Conservation (phyloP, 345 rosid species). For the Linum trigynum region DNA sequence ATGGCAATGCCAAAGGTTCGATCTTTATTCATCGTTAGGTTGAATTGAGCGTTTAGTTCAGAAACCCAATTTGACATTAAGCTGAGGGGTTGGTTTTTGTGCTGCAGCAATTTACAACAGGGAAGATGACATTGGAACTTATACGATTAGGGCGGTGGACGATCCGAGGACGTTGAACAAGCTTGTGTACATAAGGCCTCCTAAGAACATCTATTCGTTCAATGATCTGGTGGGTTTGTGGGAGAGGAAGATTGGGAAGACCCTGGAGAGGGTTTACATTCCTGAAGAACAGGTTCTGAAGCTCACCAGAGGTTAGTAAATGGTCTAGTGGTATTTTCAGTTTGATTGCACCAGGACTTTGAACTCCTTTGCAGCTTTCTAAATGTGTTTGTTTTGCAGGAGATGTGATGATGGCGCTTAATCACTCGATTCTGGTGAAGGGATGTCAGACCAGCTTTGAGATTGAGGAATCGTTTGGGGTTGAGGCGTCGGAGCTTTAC, state of each 20-base stretch:
- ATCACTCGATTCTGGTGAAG: conserved; percentile 52
- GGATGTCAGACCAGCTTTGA: conserved; percentile 59
- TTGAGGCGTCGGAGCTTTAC: conserved; percentile 74
- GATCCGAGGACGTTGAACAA: conserved; percentile 52
- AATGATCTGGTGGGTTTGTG: conserved; percentile 49
- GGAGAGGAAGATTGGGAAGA: conserved; percentile 60
- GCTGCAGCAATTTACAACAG: conserved; percentile 40
- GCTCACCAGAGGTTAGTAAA: conserved; percentile 36
- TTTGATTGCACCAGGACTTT: conserved; percentile 37
- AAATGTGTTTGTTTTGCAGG: background rate
- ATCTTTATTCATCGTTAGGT: background rate
- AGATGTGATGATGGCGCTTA: conserved; percentile 34
- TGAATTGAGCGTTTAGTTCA: background rate
- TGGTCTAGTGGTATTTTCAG: background rate
- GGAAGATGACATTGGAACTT: conserved; percentile 46
- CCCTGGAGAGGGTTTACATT: conserved; percentile 42
- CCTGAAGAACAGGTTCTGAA: conserved; percentile 49
- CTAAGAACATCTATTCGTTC: conserved; percentile 44
- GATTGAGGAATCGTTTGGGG: conserved; percentile 57
- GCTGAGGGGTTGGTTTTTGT: background rate
- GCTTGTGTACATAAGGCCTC: conserved; percentile 43
- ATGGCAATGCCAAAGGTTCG: conserved; percentile 50
- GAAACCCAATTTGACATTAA: background rate
- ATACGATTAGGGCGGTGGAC: conserved; percentile 33
- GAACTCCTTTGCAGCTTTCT: conserved; percentile 24